Conservation (phyloP, 441 rosid species). For the Erodium trifolium region DNA sequence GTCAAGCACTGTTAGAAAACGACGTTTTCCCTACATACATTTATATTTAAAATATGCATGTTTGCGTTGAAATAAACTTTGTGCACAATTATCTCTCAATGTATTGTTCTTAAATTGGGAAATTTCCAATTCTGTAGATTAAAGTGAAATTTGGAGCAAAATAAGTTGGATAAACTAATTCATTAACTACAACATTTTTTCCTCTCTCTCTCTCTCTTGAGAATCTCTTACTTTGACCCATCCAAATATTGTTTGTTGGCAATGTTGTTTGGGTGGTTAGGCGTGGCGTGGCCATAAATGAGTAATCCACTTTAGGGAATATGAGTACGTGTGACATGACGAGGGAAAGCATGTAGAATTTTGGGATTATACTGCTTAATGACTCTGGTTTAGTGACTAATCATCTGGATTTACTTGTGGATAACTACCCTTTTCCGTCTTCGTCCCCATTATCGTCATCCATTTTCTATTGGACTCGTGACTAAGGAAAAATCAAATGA, state of each 20-base stretch:
- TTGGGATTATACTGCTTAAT: neutral
- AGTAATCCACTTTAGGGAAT: neutral
- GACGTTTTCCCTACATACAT: too few species aligned
- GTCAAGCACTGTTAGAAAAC: too few species aligned
- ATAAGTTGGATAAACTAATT: too few species aligned
- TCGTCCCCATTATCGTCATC: neutral
- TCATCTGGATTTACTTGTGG: neutral
- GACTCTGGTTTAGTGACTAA: neutral
- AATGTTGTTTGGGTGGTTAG: neutral
- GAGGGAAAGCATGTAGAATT: neutral
- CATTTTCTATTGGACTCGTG: neutral
- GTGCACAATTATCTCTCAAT: too few species aligned
- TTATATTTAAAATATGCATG: too few species aligned
- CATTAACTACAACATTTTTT: neutral
- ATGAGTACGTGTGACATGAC: neutral
- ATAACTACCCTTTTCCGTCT: neutral
- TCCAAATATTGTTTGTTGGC: neutral
- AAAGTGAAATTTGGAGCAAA: too few species aligned
- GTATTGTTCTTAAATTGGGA: too few species aligned
- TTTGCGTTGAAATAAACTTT: too few species aligned
- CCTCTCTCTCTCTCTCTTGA: neutral
- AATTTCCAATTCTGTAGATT: too few species aligned
- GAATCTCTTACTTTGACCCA: neutral
- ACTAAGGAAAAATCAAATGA: too few species aligned
- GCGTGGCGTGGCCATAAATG: neutral